Conservation (phyloP, 2,329 filamentous ascomycete genomes). For the Talaromyces sp. region DNA sequence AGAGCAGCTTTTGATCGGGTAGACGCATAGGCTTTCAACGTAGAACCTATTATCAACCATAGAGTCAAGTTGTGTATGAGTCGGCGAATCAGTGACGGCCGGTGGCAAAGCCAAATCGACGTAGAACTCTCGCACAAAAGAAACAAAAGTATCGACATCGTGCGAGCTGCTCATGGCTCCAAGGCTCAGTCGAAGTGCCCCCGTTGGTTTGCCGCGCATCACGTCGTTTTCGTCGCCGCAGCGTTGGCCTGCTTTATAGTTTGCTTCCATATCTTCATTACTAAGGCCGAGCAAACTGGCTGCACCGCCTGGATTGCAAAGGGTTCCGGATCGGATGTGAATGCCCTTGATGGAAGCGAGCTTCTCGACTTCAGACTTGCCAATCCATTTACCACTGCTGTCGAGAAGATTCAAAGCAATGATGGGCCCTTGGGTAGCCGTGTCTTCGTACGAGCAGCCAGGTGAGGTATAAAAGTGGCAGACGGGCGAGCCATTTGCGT, state of each 20-base stretch:
- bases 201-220: constrained; percentile 77
- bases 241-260: constrained; percentile 77
- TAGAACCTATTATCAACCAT: constrained; percentile 32
- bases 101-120: constrained; percentile 27
- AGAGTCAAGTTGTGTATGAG: constrained; percentile 4
- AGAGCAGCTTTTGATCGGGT: constrained; percentile 91
- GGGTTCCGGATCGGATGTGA: constrained; percentile 77
- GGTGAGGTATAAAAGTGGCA: constrained; percentile 59
- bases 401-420: constrained; percentile 78
- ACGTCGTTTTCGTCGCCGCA: constrained; percentile 81
- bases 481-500: constrained; percentile 61
- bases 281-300: constrained; percentile 65
- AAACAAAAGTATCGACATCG: constrained; percentile 67
- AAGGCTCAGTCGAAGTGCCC: constrained; percentile 76
- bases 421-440: constrained; percentile 60
- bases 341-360: constrained; percentile 71
- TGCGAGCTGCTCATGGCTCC: constrained; percentile 79
- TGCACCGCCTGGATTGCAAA: constrained; percentile 89
- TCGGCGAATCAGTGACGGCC: constrained; percentile 13
- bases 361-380: constrained; percentile 81
- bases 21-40: constrained; percentile 66
- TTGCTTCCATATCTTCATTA: constrained; percentile 74
- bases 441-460: constrained; percentile 37
- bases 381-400: constrained; percentile 65
- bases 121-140: constrained; percentile 68